These are phyloP conservation scores for Aureobasidium pullulans DNA, from an alignment of 2,329 filamentous ascomycete genomes.

Conservation along the genomic window DNA sequence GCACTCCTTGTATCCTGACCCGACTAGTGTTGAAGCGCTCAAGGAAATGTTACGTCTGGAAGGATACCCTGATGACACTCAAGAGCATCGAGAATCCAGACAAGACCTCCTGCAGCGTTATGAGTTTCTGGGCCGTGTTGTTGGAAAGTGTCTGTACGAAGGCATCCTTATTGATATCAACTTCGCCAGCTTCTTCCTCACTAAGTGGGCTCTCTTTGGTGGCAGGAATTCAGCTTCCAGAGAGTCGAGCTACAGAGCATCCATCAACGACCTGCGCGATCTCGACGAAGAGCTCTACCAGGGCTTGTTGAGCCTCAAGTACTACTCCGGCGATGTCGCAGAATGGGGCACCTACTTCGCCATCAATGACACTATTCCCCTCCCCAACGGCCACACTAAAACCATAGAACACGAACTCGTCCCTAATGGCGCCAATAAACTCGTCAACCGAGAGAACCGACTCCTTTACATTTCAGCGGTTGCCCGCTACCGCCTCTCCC, in stretches of 20 bases:
- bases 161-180: conserved; percentile 88
- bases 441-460: conserved; percentile 86
- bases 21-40: conserved; percentile 35
- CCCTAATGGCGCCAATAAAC: conserved; percentile 64
- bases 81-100: conserved; percentile 52
- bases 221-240: conserved; percentile 55
- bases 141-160: conserved; percentile 96
- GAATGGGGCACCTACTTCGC: conserved; percentile 84
- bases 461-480: conserved; percentile 92
- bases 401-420: conserved; percentile 70
- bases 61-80: conserved; percentile 46
- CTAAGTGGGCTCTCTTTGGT: conserved; percentile 84
- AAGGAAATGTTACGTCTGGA: conserved; percentile 22
- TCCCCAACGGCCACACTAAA: conserved; percentile 35
- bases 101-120: conserved; percentile 62
- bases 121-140: conserved; percentile 85
- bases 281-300: conserved; percentile 87
- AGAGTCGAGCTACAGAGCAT: conserved; percentile 74
- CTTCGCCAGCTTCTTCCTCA: conserved; percentile 91
- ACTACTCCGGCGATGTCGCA: conserved; percentile 71
- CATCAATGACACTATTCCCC: conserved; percentile 60
- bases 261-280: conserved; percentile 86
- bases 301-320: conserved; percentile 74
- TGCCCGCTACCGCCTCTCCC: conserved; percentile 74
- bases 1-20: conserved; percentile 84